Evolutionary conservation across 1,139 yeast species (phyloP).

Genomic region (Fermentozyma sake): DNA sequence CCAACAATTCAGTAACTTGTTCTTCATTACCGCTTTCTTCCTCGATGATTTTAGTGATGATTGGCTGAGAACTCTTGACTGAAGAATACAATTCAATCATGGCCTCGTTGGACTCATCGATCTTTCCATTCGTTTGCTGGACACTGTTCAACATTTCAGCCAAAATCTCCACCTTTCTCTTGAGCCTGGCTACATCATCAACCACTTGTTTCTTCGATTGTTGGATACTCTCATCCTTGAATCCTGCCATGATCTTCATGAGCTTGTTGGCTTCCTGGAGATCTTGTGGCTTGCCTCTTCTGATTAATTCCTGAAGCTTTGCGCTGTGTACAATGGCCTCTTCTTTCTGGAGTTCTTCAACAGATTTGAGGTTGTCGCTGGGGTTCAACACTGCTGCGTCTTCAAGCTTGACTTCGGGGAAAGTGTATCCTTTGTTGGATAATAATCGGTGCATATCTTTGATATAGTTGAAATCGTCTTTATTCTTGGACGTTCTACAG

Average conservation of each 20-base stretch:
- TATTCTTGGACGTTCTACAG: slow-evolving; percentile 84
- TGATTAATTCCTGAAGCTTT: slow-evolving; percentile 87
- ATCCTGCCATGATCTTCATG: slow-evolving; percentile 98
- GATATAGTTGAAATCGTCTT: slow-evolving; percentile 86
- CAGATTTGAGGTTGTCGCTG: slow-evolving; percentile 81
- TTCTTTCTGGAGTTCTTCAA: slow-evolving; percentile 87
- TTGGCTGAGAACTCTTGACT: slow-evolving; percentile 82
- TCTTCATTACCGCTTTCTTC: slow-evolving; percentile 68
- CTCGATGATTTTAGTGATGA: slow-evolving; percentile 74
- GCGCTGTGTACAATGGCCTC: slow-evolving; percentile 93
- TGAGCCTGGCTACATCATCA: slow-evolving; percentile 80
- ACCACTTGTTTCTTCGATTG: slow-evolving; percentile 73
- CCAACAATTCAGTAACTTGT: slow-evolving; percentile 61
- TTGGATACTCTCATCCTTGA: slow-evolving; percentile 71
- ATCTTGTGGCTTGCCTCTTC: slow-evolving; percentile 95
- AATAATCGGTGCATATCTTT: slow-evolving; percentile 94
- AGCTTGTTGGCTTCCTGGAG: slow-evolving; percentile 92
- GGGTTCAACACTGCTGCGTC: slow-evolving; percentile 94
- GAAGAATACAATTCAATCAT: slow-evolving; percentile 73
- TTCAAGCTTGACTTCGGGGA: slow-evolving; percentile 87
- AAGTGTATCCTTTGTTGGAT: slow-evolving; percentile 80
- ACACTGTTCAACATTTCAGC: slow-evolving; percentile 78
- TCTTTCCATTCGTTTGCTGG: slow-evolving; percentile 39
- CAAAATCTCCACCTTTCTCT: slow-evolving; percentile 83
- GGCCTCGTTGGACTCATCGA: slow-evolving; percentile 65